phyloP scores from a whole-genome alignment of 2,329 filamentous ascomycete species.

The Calonectria pteridis region DNA sequence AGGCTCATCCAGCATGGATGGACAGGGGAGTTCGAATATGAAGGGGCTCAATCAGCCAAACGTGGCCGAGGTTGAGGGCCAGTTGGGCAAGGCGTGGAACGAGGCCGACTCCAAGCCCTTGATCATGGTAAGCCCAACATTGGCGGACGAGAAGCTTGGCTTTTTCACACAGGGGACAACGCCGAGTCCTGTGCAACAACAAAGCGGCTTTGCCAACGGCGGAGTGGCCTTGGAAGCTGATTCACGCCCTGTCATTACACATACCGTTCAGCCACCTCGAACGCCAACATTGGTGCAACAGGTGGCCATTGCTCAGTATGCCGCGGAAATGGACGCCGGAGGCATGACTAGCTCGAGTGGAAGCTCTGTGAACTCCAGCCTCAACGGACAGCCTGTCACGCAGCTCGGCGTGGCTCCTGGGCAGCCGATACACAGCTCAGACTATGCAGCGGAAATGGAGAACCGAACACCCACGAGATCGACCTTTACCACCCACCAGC shows the following conservation, averaged over 20 bases:
- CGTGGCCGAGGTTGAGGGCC: constrained; percentile 6
- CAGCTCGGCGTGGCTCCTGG: neutral
- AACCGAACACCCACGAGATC: neutral
- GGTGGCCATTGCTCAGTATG: neutral
- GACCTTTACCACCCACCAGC: neutral
- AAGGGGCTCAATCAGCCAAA: neutral
- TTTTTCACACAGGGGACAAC: neutral
- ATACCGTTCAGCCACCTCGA: neutral
- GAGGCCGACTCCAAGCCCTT: neutral
- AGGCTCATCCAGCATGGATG: neutral
- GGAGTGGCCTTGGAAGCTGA: neutral
- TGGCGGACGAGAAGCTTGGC: neutral
- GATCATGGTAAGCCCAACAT: neutral
- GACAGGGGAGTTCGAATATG: neutral
- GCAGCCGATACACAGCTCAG: neutral
- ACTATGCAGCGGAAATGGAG: neutral
- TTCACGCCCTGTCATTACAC: neutral
- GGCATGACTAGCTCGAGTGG: neutral
- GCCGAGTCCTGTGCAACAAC: neutral
- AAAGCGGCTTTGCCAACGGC: neutral
- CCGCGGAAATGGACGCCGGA: neutral
- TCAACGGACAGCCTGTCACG: neutral
- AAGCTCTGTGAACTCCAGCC: neutral
- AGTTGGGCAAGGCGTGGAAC: constrained; percentile 8
- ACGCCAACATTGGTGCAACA: neutral